Base-by-base conservation (phyloP, 176 grass and related monocot genomes). In the Otatea glauca region DNA sequence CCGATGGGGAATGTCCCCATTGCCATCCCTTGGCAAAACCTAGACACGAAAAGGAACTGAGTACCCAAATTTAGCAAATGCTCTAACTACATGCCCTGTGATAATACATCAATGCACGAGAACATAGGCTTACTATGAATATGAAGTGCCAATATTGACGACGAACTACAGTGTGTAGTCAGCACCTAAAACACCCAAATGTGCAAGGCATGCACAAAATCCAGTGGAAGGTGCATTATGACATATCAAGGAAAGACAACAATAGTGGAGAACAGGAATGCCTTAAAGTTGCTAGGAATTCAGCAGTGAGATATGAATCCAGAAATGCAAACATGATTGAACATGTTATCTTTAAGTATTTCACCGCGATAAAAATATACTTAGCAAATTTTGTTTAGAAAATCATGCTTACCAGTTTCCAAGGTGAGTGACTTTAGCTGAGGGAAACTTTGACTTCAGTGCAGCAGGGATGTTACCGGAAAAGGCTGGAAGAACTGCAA, bases 401-500 rank as follows among this genome's bases (percentile, higher is more conserved):
- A 68, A 87, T 80, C 13, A 61, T 9, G 24, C 63, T 80, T 89
- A 94, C 89, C 92, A 91, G 63, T 94, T 89, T 81, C 86, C 92
- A 82, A 94, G 92, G 75, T 87, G 92, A 51, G 80, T 94, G 42
- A 94, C 87, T 87, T 84, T 91, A 81, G 92, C 89, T 85, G 86
- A 91, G 77, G 92, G 89, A 69, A 82, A 94, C 75, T 87, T 94
- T 56, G 51, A 91, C 70, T 81, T 94, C 29, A 94, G 65, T 18
- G 77, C 76, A 34, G 65, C 76, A 70, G 92, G 92, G 54, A 94
- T 88, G 82, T 94, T 94, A 47, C 92, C 92, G 84, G 89, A 94
- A 85, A 94, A 94, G 41, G 92, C 92, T 65, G 92, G 92, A 89
- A 94, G 89, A 84, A 94, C 92, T 94, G 89, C 76, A 91, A 77